A percentile compares a stretch with the other conserved stretches of the same genome.
phyloP scores from a whole-genome alignment of 805 yeast genomes.

The Wickerhamiella musiphila region DNA sequence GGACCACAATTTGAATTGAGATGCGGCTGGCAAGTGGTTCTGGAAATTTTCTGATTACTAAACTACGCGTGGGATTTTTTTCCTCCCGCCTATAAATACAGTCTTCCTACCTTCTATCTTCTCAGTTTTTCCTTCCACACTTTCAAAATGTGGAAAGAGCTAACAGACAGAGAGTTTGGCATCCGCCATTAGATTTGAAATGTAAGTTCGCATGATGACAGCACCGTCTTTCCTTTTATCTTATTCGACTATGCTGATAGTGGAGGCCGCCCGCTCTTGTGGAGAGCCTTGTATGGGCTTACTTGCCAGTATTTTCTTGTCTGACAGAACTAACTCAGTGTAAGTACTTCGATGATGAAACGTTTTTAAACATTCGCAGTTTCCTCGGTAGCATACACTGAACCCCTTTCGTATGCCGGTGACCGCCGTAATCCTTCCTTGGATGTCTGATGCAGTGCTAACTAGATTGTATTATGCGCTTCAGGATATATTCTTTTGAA shows the following conservation, averaged over 20 bases:
- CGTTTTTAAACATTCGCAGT: conserved; percentile 26
- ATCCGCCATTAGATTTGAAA: no score
- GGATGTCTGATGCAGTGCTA: conserved; percentile 26
- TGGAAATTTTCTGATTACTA: no score
- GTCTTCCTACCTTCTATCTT: no score
- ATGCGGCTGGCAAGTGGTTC: no score
- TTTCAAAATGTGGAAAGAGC: no score
- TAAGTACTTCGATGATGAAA: conserved; percentile 22
- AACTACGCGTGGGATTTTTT: no score
- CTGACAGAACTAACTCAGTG: conserved; percentile 13
- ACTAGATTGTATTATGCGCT: conserved; percentile 2
- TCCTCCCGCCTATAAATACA: no score
- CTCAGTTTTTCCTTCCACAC: no score
- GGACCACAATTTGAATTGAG: no score
- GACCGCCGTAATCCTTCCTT: conserved; percentile 27
- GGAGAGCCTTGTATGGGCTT: conserved; percentile 15
- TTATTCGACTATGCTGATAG: conserved; percentile 27
- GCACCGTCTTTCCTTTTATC: conserved; percentile 23
- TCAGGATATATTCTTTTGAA: not conserved
- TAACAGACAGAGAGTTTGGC: no score
- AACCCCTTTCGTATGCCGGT: conserved; percentile 26
- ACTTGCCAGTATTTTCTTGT: conserved; percentile 25
- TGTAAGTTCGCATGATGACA: no score
- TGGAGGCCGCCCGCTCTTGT: conserved; percentile 19
- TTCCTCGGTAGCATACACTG: conserved; percentile 28